A percentile compares a stretch with the other conserved stretches of the same genome.
Conservation (phyloP, 495 filamentous ascomycete genomes). For the Pyronema domesticum region DNA sequence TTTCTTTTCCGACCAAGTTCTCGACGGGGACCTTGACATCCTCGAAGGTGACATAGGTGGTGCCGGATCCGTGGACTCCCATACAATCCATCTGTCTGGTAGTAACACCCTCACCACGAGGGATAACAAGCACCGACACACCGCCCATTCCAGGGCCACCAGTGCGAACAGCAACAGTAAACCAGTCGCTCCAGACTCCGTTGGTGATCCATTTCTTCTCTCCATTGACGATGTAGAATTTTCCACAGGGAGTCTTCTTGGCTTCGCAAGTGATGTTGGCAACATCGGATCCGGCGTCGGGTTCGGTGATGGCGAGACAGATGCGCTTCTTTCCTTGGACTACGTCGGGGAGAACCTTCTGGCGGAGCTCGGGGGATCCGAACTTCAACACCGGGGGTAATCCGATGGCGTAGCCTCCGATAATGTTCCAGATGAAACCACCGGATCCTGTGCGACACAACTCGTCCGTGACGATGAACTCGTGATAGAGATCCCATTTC, state of each 20-base stretch:
- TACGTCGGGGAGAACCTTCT: constrained; percentile 67
- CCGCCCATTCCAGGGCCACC: constrained; percentile 77
- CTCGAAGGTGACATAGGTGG: constrained; percentile 93
- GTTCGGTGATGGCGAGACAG: constrained; percentile 72
- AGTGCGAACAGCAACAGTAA: constrained; percentile 89
- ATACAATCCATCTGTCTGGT: constrained; percentile 97
- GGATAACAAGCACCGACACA: constrained; percentile 74
- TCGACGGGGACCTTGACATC: constrained; percentile 97
- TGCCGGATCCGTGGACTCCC: constrained; percentile 86
- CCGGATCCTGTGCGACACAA: constrained; percentile 72
- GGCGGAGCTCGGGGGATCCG: constrained; percentile 74
- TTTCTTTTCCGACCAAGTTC: constrained; percentile 93
- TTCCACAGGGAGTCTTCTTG: constrained; percentile 79
- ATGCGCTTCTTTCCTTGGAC: constrained; percentile 87
- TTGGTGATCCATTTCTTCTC: constrained; percentile 99
- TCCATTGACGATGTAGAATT: constrained; percentile 97
- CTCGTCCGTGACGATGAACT: constrained; percentile 87
- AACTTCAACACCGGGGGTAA: constrained; percentile 82
- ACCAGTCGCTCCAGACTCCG: constrained; percentile 90
- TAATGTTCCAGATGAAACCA: constrained; percentile 94
- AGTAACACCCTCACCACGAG: constrained; percentile 62
- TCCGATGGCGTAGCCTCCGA: constrained; percentile 89
- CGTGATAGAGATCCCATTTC: constrained; percentile 96
- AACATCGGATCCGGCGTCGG: constrained; percentile 68
- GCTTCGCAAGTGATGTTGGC: constrained; percentile 91